Conservation (phyloP, 176 grass and related monocot species). For the Luzula sylvatica region DNA sequence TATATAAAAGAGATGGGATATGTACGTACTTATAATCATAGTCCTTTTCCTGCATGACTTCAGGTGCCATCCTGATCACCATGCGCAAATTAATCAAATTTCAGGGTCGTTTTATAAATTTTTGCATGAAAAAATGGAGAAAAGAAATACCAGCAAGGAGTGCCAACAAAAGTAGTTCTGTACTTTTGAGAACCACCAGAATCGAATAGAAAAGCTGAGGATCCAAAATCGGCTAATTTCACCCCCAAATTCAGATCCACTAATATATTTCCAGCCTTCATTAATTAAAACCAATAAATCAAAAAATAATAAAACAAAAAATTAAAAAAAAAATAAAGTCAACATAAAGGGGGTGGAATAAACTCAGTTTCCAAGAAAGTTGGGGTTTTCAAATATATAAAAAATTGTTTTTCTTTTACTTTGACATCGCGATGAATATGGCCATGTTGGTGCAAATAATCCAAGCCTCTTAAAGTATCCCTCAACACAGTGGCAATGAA, state of each 20-base stretch:
- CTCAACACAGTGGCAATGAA: conserved; percentile 75
- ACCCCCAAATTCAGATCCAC: conserved; percentile 61
- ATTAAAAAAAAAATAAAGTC: conserved; percentile 2
- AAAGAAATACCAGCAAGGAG: conserved; percentile 59
- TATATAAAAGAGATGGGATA: neutral
- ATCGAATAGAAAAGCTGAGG: conserved; percentile 79
- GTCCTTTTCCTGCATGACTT: conserved; percentile 91
- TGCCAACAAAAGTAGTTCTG: conserved; percentile 92
- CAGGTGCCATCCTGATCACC: conserved; percentile 81
- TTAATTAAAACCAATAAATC: conserved; percentile 2
- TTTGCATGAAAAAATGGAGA: neutral
- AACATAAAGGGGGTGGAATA: neutral
- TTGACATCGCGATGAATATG: conserved; percentile 91
- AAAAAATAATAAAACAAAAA: neutral
- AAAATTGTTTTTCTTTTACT: conserved; percentile 24
- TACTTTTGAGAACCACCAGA: conserved; percentile 60
- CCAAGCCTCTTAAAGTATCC: conserved; percentile 54
- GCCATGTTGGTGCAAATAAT: conserved; percentile 76
- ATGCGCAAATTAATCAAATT: neutral
- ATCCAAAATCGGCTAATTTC: conserved; percentile 86
- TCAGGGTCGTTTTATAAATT: neutral
- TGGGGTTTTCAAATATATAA: too few relatives aligned
- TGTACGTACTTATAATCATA: conserved; percentile 73
- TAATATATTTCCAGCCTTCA: conserved; percentile 84
- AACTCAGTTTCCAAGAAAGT: conserved; percentile 2